These are phyloP conservation scores for Mucor mucedo DNA, from an alignment of 371 early-diverging fungal species.

Conservation along the genomic window DNA sequence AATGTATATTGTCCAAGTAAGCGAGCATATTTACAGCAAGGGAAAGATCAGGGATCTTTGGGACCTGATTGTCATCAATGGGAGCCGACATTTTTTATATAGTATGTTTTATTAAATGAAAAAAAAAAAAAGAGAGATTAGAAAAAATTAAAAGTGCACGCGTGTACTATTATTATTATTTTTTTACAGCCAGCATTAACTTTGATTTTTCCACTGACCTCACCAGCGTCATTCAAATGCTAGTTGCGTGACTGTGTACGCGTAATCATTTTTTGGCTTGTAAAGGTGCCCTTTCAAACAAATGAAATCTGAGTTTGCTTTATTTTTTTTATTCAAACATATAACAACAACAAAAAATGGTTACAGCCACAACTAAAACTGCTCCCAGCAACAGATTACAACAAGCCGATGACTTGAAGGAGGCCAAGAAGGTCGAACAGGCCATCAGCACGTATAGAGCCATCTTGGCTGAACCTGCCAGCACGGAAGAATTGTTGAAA, in stretches of 20 bases:
- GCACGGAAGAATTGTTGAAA: slow-evolving; percentile 41
- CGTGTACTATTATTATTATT: slow-evolving; percentile 5
- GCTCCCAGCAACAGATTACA: slow-evolving; percentile 43
- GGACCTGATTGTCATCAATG: slow-evolving; percentile 61
- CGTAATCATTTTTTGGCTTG: slow-evolving; percentile 21
- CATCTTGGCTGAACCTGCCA: slow-evolving; percentile 48
- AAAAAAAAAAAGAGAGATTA: slow-evolving; percentile 15
- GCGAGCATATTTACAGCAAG: slow-evolving; percentile 43
- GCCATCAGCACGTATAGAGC: slow-evolving; percentile 58
- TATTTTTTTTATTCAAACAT: slow-evolving; percentile 1
- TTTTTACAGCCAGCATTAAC: slow-evolving; percentile 11
- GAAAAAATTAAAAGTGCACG: slow-evolving; percentile 11
- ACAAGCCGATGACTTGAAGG: slow-evolving; percentile 55
- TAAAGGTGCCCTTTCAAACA: not conserved
- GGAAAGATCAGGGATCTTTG: slow-evolving; percentile 82
- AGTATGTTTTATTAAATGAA: slow-evolving; percentile 5
- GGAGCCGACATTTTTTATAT: slow-evolving; percentile 20
- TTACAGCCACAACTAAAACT: slow-evolving; percentile 14
- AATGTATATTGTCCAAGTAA: not conserved
- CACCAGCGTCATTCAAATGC: slow-evolving; percentile 9
- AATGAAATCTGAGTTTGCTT: slow-evolving; percentile 6
- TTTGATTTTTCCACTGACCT: not conserved
- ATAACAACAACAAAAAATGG: slow-evolving; percentile 10
- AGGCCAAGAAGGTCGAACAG: slow-evolving; percentile 56
- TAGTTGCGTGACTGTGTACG: slow-evolving; percentile 29